These are phyloP conservation scores for Phaeosphaeria sp. DNA, from an alignment of 2,329 filamentous ascomycete species.

Conservation along the genomic window DNA sequence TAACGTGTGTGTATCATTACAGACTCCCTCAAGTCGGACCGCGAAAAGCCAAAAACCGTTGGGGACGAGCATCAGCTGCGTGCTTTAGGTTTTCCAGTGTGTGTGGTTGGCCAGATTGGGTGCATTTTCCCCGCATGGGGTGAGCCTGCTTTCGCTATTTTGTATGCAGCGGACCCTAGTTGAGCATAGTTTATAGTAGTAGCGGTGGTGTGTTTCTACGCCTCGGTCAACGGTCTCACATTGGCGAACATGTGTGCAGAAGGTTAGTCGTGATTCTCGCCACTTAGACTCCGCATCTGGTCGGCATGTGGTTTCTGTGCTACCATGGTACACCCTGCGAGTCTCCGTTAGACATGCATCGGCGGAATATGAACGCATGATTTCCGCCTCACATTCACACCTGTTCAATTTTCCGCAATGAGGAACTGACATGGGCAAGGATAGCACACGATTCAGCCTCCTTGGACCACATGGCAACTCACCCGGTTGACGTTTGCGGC, in stretches of 20 bases:
- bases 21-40: neutral
- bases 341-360: neutral
- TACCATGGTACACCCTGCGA: neutral
- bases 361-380: no score
- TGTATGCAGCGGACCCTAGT: neutral
- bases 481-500: neutral
- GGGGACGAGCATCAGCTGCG: neutral
- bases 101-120: neutral
- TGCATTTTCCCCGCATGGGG: neutral
- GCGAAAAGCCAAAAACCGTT: neutral
- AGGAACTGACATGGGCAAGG: neutral
- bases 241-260: neutral
- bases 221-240: neutral
- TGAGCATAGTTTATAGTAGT: neutral
- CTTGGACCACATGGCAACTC: neutral
- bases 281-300: neutral
- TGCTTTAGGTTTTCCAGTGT: neutral
- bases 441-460: neutral
- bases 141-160: neutral
- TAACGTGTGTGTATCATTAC: neutral
- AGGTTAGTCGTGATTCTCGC: neutral
- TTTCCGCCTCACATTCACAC: neutral
- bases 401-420: no score
- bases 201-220: neutral
- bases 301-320: neutral